phyloP scores from a whole-genome alignment of 768 basidiomycete genomes.

The Trametes maxima region DNA sequence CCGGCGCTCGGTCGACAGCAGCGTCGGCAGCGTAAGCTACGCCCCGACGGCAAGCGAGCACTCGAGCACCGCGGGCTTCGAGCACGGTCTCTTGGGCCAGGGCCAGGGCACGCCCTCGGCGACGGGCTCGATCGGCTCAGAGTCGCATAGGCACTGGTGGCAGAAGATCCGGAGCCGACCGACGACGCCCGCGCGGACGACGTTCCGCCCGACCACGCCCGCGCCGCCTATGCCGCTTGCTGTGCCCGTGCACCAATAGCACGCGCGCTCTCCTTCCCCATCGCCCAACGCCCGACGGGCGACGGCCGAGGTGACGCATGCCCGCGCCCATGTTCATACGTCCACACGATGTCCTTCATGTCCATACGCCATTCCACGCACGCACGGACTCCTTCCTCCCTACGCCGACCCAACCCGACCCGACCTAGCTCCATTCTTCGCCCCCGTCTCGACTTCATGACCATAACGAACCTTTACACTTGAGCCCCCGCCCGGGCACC shows the following conservation, averaged over 20 bases:
- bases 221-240: slow-evolving; percentile 18
- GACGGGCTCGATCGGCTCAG: not conserved
- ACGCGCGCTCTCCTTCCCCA: not conserved
- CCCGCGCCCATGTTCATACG: not conserved
- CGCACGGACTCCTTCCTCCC: not conserved
- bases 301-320: no score
- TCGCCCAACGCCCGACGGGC: no score
- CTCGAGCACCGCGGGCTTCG: slow-evolving; percentile 12
- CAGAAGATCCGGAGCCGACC: slow-evolving; percentile 27
- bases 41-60: slow-evolving; percentile 16
- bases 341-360: not conserved
- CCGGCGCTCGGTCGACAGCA: slow-evolving; percentile 23
- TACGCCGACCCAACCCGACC: not conserved
- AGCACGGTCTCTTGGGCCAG: not conserved
- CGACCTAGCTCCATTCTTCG: not conserved
- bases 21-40: slow-evolving; percentile 18
- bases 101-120: not conserved
- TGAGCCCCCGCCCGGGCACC: not conserved
- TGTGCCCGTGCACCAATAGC: slow-evolving; percentile 11
- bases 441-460: not conserved
- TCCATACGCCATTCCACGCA: not conserved
- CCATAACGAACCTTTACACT: slow-evolving; percentile 1
- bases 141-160: slow-evolving; percentile 24
- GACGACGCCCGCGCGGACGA: slow-evolving; percentile 15
- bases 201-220: slow-evolving; percentile 12